Evolutionary conservation across 768 basidiomycete genomes (phyloP).

Genomic region (Trametes gibbosa): DNA sequence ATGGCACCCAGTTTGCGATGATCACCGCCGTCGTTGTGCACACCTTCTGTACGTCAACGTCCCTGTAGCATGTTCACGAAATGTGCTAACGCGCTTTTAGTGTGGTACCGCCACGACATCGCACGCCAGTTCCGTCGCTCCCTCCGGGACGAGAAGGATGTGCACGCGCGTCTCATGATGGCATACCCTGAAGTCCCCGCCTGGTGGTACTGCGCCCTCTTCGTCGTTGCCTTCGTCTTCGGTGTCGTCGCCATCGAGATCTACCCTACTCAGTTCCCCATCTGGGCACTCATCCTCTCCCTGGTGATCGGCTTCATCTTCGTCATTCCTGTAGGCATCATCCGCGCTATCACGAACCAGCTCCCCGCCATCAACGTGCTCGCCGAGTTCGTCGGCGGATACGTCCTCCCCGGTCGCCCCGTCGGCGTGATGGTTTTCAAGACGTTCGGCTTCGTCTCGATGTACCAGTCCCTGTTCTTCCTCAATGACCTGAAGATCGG

Average conservation of each 20-base stretch:
- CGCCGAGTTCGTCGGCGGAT: conserved; percentile 75
- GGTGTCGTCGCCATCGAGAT: conserved; percentile 68
- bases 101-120: conserved; percentile 87
- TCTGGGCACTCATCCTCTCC: conserved; percentile 56
- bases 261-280: conserved; percentile 73
- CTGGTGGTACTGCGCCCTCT: conserved; percentile 71
- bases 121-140: conserved; percentile 63
- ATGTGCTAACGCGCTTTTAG: conserved; percentile 33
- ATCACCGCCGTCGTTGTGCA: conserved; percentile 76
- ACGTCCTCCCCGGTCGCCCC: conserved; percentile 77
- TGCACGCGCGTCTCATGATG: conserved; percentile 84
- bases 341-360: conserved; percentile 89
- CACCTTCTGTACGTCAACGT: conserved; percentile 57
- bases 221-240: conserved; percentile 52
- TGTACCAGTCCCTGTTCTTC: conserved; percentile 63
- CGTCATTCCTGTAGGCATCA: conserved; percentile 71
- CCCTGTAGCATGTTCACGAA: conserved; percentile 1
- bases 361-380: conserved; percentile 65
- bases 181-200: conserved; percentile 72
- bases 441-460: conserved; percentile 54
- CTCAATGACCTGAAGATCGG: conserved; percentile 80
- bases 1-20: conserved; percentile 72
- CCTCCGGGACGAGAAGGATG: conserved; percentile 74
- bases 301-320: conserved; percentile 55
- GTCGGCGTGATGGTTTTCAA: conserved; percentile 86